Evolutionary conservation across 2,329 filamentous ascomycete genomes (phyloP).

Genomic region (Sarocladium strictum): DNA sequence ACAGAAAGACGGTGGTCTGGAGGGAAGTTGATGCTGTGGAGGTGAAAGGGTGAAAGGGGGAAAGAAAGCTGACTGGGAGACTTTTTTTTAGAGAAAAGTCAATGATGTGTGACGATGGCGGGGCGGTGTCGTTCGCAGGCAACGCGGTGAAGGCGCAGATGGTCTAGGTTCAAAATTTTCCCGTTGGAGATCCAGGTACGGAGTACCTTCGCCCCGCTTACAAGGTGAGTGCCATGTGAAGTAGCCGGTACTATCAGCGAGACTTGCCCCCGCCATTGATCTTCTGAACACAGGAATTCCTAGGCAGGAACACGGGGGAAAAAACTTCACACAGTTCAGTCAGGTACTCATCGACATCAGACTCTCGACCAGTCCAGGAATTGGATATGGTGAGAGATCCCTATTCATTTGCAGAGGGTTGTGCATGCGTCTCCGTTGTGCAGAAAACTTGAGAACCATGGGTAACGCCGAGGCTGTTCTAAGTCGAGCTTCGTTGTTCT

Average conservation of each 20-base stretch:
- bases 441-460: too few relatives aligned
- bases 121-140: background rate
- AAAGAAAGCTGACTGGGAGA: background rate
- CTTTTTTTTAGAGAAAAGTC: constrained; percentile 3
- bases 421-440: too few relatives aligned
- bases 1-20: background rate
- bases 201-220: too few relatives aligned
- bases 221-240: too few relatives aligned
- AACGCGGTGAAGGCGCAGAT: background rate
- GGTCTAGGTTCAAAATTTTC: constrained; percentile 3
- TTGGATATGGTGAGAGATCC: too few relatives aligned
- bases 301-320: background rate
- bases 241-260: too few relatives aligned
- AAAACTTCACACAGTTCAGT: background rate
- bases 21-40: background rate
- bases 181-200: background rate
- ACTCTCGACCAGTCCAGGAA: too few relatives aligned
- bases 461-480: too few relatives aligned
- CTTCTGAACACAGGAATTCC: background rate
- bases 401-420: too few relatives aligned
- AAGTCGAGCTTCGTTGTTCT: too few relatives aligned
- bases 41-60: background rate
- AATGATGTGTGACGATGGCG: constrained; percentile 9
- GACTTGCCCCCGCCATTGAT: too few relatives aligned
- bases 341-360: too few relatives aligned